Base-by-base conservation (phyloP, 148 eudicot genomes). In the Camellia japonica region DNA sequence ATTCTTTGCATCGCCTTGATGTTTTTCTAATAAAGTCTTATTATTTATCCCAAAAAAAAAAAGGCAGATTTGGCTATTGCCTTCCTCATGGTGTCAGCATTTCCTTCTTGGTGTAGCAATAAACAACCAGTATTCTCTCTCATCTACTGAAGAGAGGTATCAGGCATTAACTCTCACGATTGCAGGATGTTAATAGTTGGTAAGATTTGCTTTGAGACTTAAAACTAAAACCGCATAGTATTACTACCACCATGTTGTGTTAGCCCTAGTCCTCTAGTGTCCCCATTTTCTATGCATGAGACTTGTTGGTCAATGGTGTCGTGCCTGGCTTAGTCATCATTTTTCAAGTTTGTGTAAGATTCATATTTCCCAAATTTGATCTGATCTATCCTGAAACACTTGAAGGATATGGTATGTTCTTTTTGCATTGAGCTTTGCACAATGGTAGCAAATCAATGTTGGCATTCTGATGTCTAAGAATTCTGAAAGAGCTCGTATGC, bases 121-220 rank as follows among this genome's bases (percentile, higher is more conserved):
- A 90, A 91, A 86, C 97, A 87, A 83, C 89, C 92, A 86, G 86
- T 84, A 85, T 90, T 89, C 95, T 86, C 86, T 85, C 88, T 88
- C 92, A 67, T 90, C 94, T 85, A 80, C 88, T 65, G 94, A 86
- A 91, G 92, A 93, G 90, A 96, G 97, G 95, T 97, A 91, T 90
- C 94, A 87, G 90, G 89, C 92, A 82, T 90, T 90, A 88, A 89
- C 81, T 89, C 88, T 89, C 90, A 81, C 88, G 85, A 85, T 92
- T 97, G 91, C 94, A 90, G 98, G 97, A 94, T 90, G 85, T 87
- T 87, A 80, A 84, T 92, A 90, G 99, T 90, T 91, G 95, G 98
- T 96, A 96, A 93, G 99, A 93, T 87, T 30, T 93, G 94, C 95
- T 93, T 93, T 83, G 85, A 91, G 96, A 87, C 93, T 91, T 87